Evolutionary conservation across 1,139 yeast species (phyloP).

Genomic region (Nakaseomyces glabratus): DNA sequence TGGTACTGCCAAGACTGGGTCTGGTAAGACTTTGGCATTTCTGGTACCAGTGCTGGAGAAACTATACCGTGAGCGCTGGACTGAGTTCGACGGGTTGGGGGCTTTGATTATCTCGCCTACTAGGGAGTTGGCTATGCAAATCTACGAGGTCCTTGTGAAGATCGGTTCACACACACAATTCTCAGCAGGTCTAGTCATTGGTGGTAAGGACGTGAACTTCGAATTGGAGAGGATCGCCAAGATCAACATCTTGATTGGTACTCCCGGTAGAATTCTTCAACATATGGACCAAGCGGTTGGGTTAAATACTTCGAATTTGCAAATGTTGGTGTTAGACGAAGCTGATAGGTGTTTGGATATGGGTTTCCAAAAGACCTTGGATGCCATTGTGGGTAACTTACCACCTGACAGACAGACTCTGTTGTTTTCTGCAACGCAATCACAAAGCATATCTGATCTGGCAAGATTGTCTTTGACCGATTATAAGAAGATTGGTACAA

Average conservation of each 20-base stretch:
- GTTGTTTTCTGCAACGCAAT: constrained; percentile 87
- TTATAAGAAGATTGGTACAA: constrained; percentile 61
- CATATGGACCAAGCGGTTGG: constrained; percentile 93
- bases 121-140: constrained; percentile 88
- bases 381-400: constrained; percentile 71
- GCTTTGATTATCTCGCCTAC: constrained; percentile 91
- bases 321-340: constrained; percentile 81
- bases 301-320: constrained; percentile 69
- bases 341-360: constrained; percentile 94
- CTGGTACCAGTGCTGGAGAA: constrained; percentile 75
- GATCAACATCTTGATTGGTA: constrained; percentile 83
- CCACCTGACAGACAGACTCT: constrained; percentile 85
- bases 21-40: constrained; percentile 92
- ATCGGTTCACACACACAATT: constrained; percentile 74
- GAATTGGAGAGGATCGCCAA: constrained; percentile 79
- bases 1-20: constrained; percentile 94
- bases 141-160: constrained; percentile 77
- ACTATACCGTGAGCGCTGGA: constrained; percentile 65
- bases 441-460: constrained; percentile 75
- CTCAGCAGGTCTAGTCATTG: constrained; percentile 92
- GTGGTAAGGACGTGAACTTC: constrained; percentile 86
- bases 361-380: constrained; percentile 89
- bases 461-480: constrained; percentile 80
- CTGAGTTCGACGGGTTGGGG: constrained; percentile 85
- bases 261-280: constrained; percentile 92